Percentiles rank a stretch among this genome's conserved stretches.
Evolutionary conservation across 768 basidiomycete genomes (phyloP).

Genomic region (Boletus vinaceobasis): DNA sequence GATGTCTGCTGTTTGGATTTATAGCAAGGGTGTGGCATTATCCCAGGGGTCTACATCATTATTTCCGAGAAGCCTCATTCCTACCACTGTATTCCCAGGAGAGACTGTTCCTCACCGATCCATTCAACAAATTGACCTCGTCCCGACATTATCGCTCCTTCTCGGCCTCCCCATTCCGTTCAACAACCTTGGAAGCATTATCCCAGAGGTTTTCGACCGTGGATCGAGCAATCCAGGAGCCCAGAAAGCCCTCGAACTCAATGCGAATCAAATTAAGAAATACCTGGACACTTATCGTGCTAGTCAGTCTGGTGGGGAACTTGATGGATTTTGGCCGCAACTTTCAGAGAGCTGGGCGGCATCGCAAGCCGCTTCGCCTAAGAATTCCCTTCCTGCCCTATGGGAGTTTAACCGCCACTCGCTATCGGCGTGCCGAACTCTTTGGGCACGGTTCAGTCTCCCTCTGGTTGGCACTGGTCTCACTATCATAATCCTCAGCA

Average conservation of each 20-base stretch:
- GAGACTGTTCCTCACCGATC: constrained; percentile 51
- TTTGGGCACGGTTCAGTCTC: constrained; percentile 96
- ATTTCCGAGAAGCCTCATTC: constrained; percentile 52
- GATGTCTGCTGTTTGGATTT: constrained; percentile 85
- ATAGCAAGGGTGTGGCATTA: constrained; percentile 69
- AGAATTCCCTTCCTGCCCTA: constrained; percentile 11
- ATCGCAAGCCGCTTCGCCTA: constrained; percentile 25
- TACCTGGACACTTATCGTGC: constrained; percentile 78
- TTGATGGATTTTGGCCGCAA: constrained; percentile 59
- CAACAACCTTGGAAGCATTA: constrained; percentile 88
- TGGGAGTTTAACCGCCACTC: constrained; percentile 34
- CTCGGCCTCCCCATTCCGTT: constrained; percentile 93
- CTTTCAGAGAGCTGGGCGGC: constrained; percentile 48
- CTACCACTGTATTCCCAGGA: constrained; percentile 58
- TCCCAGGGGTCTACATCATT: constrained; percentile 33
- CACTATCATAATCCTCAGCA: constrained; percentile 51
- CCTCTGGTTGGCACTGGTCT: constrained; percentile 75
- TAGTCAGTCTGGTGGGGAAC: constrained; percentile 67
- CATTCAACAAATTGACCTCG: constrained; percentile 90
- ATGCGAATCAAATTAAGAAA: constrained; percentile 67
- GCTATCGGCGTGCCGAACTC: constrained; percentile 61
- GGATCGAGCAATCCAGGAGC: constrained; percentile 36
- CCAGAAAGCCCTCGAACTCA: constrained; percentile 60
- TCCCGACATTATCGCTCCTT: constrained; percentile 83
- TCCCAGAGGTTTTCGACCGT: constrained; percentile 87